Base-by-base conservation (phyloP, 1,284 basidiomycete genomes). In the Ustilago nuda region DNA sequence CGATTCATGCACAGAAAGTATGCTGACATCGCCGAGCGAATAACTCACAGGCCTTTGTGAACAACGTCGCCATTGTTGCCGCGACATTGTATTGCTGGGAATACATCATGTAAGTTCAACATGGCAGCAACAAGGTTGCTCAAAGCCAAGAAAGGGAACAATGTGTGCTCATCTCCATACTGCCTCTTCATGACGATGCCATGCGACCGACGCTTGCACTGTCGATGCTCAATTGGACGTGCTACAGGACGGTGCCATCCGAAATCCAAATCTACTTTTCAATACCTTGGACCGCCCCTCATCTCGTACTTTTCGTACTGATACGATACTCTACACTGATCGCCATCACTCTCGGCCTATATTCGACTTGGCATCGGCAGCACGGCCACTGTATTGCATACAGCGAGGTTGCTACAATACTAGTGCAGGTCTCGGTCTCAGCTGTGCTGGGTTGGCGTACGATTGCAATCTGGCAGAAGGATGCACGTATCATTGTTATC, bases 401-500 rank as follows among this genome's bases (percentile, higher is more conserved):
- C 37, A 63, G 62, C 46, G 72, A 79, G 30, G 39, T 74, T 8
- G 62, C 70, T 17, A 78, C 74, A 0, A 62, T 74, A 0, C 46
- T 81, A 27, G 81, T 83, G 11, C 78, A 82, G 45, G 55, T 81
- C 4, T 58, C 73, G 6, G 72, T 80, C 15, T 62, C 74, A 1
- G 57, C 66, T 17, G 67, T 76, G 9, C 78, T 83, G 17, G 74
- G 68, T 0, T 82, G 81, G 81, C 72, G 81, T 32, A 79, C 81
- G 11, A 59, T 78, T 27, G 81, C 80, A 3, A 83, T 83, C 23
- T 83, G 81, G 81, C 69, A 78, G 17, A 68, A 69, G 32, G 67
- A 73, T 35, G 66, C 66, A 11, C 66, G 74, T 8, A 75, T 83
- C 51, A 52, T 76, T 32, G 61, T 76, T 35, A 64, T 76, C 33